Evolutionary conservation across 306 rosid species (phyloP).

Genomic region (Sindora glabra): DNA sequence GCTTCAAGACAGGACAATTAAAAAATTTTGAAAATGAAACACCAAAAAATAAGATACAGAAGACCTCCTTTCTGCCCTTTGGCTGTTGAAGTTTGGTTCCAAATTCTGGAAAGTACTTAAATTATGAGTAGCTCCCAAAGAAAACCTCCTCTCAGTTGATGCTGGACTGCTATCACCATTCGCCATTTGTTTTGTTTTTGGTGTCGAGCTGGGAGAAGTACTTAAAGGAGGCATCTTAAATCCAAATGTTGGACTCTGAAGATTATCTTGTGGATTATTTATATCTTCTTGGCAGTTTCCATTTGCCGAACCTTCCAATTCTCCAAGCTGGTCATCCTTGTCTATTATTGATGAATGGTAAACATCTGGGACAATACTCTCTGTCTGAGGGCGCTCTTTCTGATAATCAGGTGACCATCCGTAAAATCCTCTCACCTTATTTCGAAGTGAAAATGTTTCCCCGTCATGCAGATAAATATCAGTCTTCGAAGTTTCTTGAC

Average conservation of each 20-base stretch:
- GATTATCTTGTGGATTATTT: slow-evolving; percentile 33
- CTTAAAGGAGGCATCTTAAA: slow-evolving; percentile 36
- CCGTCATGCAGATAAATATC: slow-evolving; percentile 25
- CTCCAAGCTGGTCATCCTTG: slow-evolving; percentile 21
- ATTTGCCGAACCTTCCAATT: slow-evolving; percentile 28
- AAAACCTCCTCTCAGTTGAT: slow-evolving; percentile 28
- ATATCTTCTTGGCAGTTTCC: slow-evolving; percentile 30
- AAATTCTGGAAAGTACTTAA: slow-evolving; percentile 34
- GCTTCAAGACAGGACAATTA: slow-evolving; percentile 12
- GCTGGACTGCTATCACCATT: slow-evolving; percentile 30
- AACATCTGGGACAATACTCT: slow-evolving; percentile 23
- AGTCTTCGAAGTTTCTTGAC: slow-evolving; percentile 27
- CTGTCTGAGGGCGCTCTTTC: slow-evolving; percentile 19
- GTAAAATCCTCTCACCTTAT: slow-evolving; percentile 20
- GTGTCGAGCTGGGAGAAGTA: slow-evolving; percentile 45
- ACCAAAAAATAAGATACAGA: slow-evolving; percentile 57
- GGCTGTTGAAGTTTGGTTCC: slow-evolving; percentile 27
- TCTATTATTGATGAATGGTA: slow-evolving; percentile 27
- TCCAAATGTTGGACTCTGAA: slow-evolving; percentile 59
- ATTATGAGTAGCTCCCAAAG: slow-evolving; percentile 32
- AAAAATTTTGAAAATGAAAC: slow-evolving; percentile 15
- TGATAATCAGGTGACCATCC: slow-evolving; percentile 30
- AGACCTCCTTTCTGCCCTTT: slow-evolving; percentile 26
- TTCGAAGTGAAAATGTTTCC: slow-evolving; percentile 24
- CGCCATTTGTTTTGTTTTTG: slow-evolving; percentile 27